Evolutionary conservation across 208 protist species (phyloP), one percentile per base, ranked within the genome.

Genomic region (Tritrichomonas foetus): DNA sequence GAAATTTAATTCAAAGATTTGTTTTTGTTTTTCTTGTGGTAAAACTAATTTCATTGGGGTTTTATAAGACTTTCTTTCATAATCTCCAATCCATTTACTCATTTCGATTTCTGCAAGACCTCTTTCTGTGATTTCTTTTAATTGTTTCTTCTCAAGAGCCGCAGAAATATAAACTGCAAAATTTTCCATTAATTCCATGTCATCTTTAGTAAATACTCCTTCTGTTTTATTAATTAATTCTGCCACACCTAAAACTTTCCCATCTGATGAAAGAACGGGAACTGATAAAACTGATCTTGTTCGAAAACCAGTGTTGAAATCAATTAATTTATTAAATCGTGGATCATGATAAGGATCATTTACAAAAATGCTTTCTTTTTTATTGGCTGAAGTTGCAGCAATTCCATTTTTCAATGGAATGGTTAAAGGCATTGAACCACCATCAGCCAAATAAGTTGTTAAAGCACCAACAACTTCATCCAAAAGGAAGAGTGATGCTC

Each of bases 341-440:
- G 78, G 47, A 57, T 89, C 78, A n/a, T 89, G 78, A 89, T 89
- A 89, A 36, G 78, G 47, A 57, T 89, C 78, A 57, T 89, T 89
- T 20, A 89, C 47, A 8, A 89, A 39, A 20, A 89, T 53, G 0
- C 47, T 0, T 3, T 49, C 47, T 61, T 27, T 49, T 39, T 25
- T 89, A 5, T 89, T 53, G 33, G 30, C 78, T 27, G 47, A 27
- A 47, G 47, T 55, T 11, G 78, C 78, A 39, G 78, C 78, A 57
- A 89, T 89, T n/a, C 78, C 78, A 50, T 39, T 13, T 9, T 25
- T 44, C 27, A 89, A 33, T 57, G 78, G 78, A 61, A 89, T 57
- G 8, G 78, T 89, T 89, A 20, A 27, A 39, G 78, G 78, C 20
- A 89, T 33, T 33, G 53, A 27, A 13, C 27, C 78, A 8, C 47